A percentile compares a stretch with the other conserved stretches of the same genome.
phyloP scores from a whole-genome alignment of 805 yeast genomes.

The Saccharomycopsis fibuligera region DNA sequence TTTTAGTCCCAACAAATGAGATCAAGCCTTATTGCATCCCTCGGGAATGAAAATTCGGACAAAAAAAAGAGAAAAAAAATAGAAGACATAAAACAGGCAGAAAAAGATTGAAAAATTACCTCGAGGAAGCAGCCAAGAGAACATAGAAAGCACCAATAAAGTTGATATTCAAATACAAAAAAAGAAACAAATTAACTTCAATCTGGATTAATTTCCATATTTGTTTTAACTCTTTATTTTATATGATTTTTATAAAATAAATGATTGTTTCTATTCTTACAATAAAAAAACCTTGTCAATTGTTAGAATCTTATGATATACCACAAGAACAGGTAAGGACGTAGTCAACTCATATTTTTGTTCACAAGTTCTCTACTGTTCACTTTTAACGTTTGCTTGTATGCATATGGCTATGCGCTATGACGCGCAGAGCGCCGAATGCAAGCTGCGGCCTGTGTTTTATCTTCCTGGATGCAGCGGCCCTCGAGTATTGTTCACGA shows the following conservation, averaged over 20 bases:
- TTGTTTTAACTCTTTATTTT: background rate
- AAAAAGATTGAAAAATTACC: too few relatives aligned
- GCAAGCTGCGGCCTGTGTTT: slow-evolving; percentile 1
- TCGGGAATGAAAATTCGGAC: too few relatives aligned
- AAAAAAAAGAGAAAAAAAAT: too few relatives aligned
- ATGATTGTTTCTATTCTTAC: too few relatives aligned
- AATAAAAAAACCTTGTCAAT: background rate
- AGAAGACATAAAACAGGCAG: too few relatives aligned
- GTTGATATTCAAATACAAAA: too few relatives aligned
- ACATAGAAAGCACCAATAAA: too few relatives aligned
- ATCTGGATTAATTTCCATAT: too few relatives aligned
- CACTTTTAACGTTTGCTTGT: background rate
- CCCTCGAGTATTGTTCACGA: background rate
- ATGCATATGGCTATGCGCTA: background rate
- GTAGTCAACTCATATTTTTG: background rate
- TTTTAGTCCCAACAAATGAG: too few relatives aligned
- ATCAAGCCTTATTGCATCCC: too few relatives aligned
- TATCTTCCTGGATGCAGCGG: background rate
- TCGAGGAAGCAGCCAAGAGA: too few relatives aligned
- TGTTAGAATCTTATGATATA: background rate
- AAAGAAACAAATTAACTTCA: too few relatives aligned
- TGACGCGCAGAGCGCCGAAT: background rate
- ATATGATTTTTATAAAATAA: background rate
- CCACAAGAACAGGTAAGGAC: background rate
- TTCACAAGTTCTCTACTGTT: background rate